Evolutionary conservation across 2,329 filamentous ascomycete species (phyloP).

Genomic region (Aspergillus sp.): DNA sequence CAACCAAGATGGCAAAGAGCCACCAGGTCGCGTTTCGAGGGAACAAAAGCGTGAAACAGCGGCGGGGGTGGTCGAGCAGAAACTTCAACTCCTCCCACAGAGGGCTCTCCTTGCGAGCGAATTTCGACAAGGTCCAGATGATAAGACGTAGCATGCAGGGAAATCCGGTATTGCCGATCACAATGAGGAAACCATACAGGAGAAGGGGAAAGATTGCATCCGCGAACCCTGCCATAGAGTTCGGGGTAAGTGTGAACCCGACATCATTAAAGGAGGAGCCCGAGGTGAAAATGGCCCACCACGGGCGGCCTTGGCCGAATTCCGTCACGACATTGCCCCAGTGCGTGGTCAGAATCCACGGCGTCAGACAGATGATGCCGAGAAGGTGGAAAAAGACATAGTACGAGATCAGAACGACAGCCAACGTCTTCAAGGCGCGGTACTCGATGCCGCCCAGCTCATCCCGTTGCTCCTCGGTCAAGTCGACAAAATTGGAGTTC

Average conservation of each 20-base stretch:
- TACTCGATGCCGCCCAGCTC: slow-evolving; percentile 97
- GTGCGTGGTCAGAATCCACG: slow-evolving; percentile 69
- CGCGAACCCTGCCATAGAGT: slow-evolving; percentile 89
- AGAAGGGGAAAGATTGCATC: slow-evolving; percentile 70
- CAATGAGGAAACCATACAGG: slow-evolving; percentile 76
- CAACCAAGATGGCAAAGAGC: slow-evolving; percentile 77
- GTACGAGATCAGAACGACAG: slow-evolving; percentile 73
- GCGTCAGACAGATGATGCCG: slow-evolving; percentile 68
- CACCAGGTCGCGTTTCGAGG: slow-evolving; percentile 87
- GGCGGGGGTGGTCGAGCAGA: slow-evolving; percentile 84
- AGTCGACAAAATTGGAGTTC: slow-evolving; percentile 86
- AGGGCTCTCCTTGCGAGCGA: slow-evolving; percentile 61
- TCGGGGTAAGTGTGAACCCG: slow-evolving; percentile 81
- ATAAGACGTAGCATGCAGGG: slow-evolving; percentile 88
- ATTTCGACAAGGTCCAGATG: slow-evolving; percentile 75
- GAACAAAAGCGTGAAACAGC: slow-evolving; percentile 91
- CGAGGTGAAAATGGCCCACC: slow-evolving; percentile 90
- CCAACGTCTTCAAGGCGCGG: slow-evolving; percentile 81
- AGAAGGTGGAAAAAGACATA: slow-evolving; percentile 80
- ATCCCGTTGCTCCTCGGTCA: slow-evolving; percentile 87
- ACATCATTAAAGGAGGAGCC: slow-evolving; percentile 88
- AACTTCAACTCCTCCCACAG: slow-evolving; percentile 85
- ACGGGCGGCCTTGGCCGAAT: slow-evolving; percentile 63
- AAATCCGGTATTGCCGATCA: slow-evolving; percentile 90
- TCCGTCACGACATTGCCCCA: slow-evolving; percentile 66